Conservation (phyloP, 78 protist species). For the Dictyostelium discoideum region dicty_2.7 NC_007091.3:4094501-4095000, state of each 20-base stretch:
- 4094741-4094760: not conserved
- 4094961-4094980: not conserved
- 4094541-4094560: not conserved
- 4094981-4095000: not conserved
- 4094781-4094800: not conserved
- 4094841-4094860: not conserved
- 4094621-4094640: not conserved
- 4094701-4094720: not conserved
- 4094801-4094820: not conserved
- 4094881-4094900: not conserved
- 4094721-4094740: not conserved
- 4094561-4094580: not conserved
- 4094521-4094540: not conserved
- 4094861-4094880: not conserved
- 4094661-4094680: not conserved
- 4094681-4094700: not conserved
- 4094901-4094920: conserved; percentile 1
- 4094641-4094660: not conserved
- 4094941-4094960: conserved; percentile 6
- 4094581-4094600: not conserved
- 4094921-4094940: not conserved
- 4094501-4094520: not conserved
- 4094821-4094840: not conserved
- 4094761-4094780: not conserved
- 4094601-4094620: not conserved